Base-by-base conservation (phyloP, 371 early-diverging fungal species). In the Mortierella sp. region DNA sequence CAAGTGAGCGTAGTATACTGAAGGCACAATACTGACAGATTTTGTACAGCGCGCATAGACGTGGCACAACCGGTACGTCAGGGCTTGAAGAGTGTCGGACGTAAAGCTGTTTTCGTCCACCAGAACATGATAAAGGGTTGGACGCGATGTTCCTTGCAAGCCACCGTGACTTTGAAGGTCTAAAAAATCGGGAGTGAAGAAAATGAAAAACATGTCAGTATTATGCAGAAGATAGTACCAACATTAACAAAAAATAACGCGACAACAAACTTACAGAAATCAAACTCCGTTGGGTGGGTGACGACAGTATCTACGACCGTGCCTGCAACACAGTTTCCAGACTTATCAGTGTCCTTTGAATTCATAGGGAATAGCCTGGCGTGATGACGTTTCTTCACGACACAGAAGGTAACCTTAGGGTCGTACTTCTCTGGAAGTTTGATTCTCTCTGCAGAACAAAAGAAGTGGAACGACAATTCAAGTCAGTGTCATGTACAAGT, bases 1-100 rank as follows among this genome's bases (percentile, higher is more conserved):
- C 54, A 96, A 83, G 84, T 97, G 94, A 24, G 97, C 96, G 84
- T 97, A 97, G 86, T 97, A 97, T 20, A 94, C 94, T 16, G 97
- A 93, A 5, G 96, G 95, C 1, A 92, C 90, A 11, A 97, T 90
- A 30, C 91, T 90, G 12, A 97, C 97, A 26, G 91, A 86, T 62
- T 95, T 90, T 22, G 94, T 94, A 24, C 94, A 94, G 54, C 96
- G 87, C 51, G 90, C 88, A 75, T 93, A 95, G 28, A 90, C 70
- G 73, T 92, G 91, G 78, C 93, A 98, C 62, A 97, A 87, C 20
- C 90, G 84, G 85, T 96, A 96, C 0, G 96, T 95, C 18, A 97
- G 88, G 55, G 93, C 91, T 79, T 96, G 94, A 11, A 98, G 83
- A 60, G 84, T 66, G 73, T 97, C 95, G 10, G 94, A 69, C 18